A percentile compares a stretch with the other conserved stretches of the same genome.
These are phyloP conservation scores for Claviceps cyperi DNA, from an alignment of 2,329 filamentous ascomycete species.

Conservation along the genomic window DNA sequence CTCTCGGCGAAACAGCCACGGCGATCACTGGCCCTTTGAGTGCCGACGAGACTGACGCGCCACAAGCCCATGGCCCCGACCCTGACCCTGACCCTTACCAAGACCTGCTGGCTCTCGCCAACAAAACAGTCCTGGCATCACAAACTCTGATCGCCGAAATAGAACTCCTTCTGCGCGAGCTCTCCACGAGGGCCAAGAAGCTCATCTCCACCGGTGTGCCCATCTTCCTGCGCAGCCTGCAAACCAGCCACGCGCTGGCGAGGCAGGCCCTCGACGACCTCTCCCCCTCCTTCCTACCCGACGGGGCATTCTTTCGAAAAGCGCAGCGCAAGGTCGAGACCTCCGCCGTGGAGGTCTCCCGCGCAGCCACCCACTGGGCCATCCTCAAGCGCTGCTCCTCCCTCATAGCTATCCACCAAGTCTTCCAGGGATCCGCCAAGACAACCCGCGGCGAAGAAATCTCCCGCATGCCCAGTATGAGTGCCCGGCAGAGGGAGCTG, in stretches of 20 bases:
- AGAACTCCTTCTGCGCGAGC: conserved; percentile 7
- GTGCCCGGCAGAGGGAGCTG: conserved; percentile 14
- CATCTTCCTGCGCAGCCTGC: conserved; percentile 7
- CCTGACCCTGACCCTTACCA: background rate
- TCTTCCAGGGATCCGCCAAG: conserved; percentile 19
- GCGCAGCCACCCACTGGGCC: conserved; percentile 16
- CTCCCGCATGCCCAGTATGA: conserved; percentile 2
- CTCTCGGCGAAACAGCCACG: too few species aligned
- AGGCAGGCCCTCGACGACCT: conserved; percentile 6
- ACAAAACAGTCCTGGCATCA: conserved; percentile 3
- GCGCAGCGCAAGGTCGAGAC: conserved; percentile 12
- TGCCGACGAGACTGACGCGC: background rate
- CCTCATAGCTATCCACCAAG: conserved; percentile 18
- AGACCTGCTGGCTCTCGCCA: conserved; percentile 6
- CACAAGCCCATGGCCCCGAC: background rate
- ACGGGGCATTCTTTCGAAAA: too few species aligned
- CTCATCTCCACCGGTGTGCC: conserved; percentile 11
- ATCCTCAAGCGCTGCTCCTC: conserved; percentile 18
- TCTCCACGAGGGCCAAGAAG: conserved; percentile 5
- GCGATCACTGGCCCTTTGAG: background rate
- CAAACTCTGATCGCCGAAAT: conserved; percentile 9
- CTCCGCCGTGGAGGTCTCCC: conserved; percentile 11
- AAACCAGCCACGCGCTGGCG: conserved; percentile 8
- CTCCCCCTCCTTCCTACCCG: conserved; percentile 2
- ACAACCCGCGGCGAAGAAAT: conserved; percentile 13